These are phyloP conservation scores for Lachnellula subtilissima DNA, from an alignment of 2,329 filamentous ascomycete species.

Conservation along the genomic window DNA sequence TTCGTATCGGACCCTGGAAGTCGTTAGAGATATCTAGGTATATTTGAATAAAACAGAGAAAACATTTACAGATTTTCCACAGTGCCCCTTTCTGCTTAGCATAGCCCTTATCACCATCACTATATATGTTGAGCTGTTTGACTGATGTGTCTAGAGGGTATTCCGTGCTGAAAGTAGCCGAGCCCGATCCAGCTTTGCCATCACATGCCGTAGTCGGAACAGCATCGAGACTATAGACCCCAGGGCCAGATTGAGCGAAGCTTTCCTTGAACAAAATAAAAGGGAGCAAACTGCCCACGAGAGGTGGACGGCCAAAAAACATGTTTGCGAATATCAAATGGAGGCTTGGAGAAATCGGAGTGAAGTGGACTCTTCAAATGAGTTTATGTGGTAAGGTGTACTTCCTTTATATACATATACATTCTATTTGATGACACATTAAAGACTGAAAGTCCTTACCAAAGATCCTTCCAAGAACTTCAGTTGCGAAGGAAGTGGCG, in stretches of 20 bases:
- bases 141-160: neutral
- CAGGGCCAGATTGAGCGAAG: neutral
- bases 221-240: neutral
- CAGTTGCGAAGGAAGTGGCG: too few relatives aligned
- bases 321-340: too few relatives aligned
- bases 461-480: too few relatives aligned
- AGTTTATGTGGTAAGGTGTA: too few relatives aligned
- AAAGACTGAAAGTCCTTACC: too few relatives aligned
- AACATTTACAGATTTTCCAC: neutral
- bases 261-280: neutral
- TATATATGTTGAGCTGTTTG: too few relatives aligned
- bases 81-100: neutral
- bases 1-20: neutral
- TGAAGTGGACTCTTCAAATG: too few relatives aligned
- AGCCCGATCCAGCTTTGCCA: neutral
- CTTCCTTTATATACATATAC: too few relatives aligned
- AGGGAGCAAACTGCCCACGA: neutral
- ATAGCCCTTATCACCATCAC: neutral
- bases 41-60: too few relatives aligned
- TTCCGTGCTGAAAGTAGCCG: neutral
- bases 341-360: too few relatives aligned
- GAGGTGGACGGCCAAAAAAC: too few relatives aligned
- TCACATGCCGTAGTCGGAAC: neutral
- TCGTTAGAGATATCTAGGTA: neutral
- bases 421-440: too few relatives aligned